A percentile compares a stretch with the other conserved stretches of the same genome.
These are phyloP conservation scores for Diophrys appendiculata DNA, from an alignment of 73 alveolate species.

Conservation along the genomic window DNA sequence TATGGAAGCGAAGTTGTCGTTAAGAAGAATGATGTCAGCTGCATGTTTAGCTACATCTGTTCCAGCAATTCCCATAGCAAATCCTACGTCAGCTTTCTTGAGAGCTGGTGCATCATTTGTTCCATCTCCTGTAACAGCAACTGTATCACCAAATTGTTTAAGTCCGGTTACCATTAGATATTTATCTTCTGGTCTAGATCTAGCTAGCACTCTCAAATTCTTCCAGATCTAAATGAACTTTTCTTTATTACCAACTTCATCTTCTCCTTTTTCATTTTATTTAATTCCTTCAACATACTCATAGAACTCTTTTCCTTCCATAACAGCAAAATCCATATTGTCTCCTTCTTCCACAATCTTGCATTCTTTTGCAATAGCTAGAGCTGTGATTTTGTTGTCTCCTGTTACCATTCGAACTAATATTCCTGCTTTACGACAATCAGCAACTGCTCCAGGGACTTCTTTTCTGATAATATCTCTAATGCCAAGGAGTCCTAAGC, in stretches of 20 bases:
- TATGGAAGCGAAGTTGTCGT: slow-evolving; percentile 78
- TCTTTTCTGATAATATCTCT: slow-evolving; percentile 88
- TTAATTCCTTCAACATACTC: slow-evolving; percentile 80
- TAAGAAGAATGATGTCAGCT: slow-evolving; percentile 77
- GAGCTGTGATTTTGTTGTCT: slow-evolving; percentile 89
- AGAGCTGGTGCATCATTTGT: slow-evolving; percentile 87
- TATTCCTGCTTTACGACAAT: slow-evolving; percentile 82
- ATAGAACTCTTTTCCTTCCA: slow-evolving; percentile 80
- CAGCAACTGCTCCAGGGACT: slow-evolving; percentile 78
- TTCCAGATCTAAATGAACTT: slow-evolving; percentile 71
- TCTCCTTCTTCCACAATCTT: slow-evolving; percentile 63
- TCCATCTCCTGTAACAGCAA: slow-evolving; percentile 90
- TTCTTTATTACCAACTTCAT: slow-evolving; percentile 66
- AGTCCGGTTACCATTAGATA: slow-evolving; percentile 90
- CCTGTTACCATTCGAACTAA: slow-evolving; percentile 95
- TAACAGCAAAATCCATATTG: slow-evolving; percentile 41
- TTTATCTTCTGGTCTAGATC: slow-evolving; percentile 95
- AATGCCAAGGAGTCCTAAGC: slow-evolving; percentile 84
- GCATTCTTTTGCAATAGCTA: slow-evolving; percentile 91
- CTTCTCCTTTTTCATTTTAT: slow-evolving; percentile 63
- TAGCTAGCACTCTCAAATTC: slow-evolving; percentile 84
- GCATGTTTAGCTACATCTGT: slow-evolving; percentile 81
- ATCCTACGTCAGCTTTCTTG: slow-evolving; percentile 80
- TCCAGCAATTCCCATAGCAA: slow-evolving; percentile 88
- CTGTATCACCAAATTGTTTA: slow-evolving; percentile 73